These are phyloP conservation scores for Crassisporium funariophilum DNA, from an alignment of 768 basidiomycete species.

Conservation along the genomic window DNA sequence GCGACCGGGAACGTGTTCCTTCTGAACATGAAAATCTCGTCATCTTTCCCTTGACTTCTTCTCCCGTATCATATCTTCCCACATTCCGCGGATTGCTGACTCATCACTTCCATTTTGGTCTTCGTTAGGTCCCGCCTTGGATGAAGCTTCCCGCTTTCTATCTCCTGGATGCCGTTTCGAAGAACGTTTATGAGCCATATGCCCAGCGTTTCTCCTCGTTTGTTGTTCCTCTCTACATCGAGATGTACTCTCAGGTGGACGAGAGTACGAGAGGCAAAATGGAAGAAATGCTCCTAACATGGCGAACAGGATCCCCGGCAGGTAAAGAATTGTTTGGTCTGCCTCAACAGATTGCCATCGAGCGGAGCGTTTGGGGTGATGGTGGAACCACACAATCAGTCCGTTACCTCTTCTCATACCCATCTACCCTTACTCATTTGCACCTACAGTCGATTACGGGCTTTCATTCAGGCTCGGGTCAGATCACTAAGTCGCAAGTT, in stretches of 20 bases:
- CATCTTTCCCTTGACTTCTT: conserved; percentile 17
- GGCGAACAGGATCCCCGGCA: conserved; percentile 84
- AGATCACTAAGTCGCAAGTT: conserved; percentile 77
- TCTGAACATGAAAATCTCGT: conserved; percentile 19
- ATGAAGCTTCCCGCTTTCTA: conserved; percentile 95
- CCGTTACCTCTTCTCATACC: conserved; percentile 6
- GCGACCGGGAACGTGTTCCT: conserved; percentile 29
- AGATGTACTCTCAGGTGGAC: conserved; percentile 88
- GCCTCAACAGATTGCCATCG: conserved; percentile 79
- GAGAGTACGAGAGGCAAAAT: conserved; percentile 86
- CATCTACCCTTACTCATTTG: not conserved
- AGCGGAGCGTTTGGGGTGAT: conserved; percentile 80
- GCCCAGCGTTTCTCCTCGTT: conserved; percentile 81
- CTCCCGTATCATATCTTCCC: conserved; percentile 29
- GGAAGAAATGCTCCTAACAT: conserved; percentile 97
- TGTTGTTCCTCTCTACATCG: conserved; percentile 82
- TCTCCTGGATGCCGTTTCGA: conserved; percentile 94
- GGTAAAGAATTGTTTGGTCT: conserved; percentile 85
- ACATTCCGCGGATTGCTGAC: conserved; percentile 68
- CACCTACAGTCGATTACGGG: conserved; percentile 28
- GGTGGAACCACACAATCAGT: conserved; percentile 34
- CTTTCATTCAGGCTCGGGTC: conserved; percentile 40
- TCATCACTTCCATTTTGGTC: conserved; percentile 51
- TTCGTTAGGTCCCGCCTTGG: conserved; percentile 76
- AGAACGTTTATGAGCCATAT: conserved; percentile 94